These are phyloP conservation scores for Lathyrus sativus DNA, from an alignment of 306 rosid species.

Conservation along the genomic window DNA sequence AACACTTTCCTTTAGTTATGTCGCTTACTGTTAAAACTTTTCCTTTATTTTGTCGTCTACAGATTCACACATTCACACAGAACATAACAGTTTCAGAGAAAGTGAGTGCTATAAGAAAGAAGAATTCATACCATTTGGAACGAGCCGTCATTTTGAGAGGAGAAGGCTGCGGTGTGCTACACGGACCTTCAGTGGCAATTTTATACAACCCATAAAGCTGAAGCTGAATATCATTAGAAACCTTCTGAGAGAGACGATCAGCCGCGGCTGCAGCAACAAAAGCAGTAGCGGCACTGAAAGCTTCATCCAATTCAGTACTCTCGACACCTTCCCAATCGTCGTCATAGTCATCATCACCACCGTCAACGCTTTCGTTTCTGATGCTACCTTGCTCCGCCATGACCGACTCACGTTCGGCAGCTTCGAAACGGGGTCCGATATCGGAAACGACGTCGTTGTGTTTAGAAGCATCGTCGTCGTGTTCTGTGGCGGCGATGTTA, in stretches of 20 bases:
- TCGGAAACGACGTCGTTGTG: slow-evolving; percentile 11
- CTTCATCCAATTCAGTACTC: slow-evolving; percentile 84
- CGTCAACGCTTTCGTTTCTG: slow-evolving; percentile 62
- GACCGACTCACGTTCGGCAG: slow-evolving; percentile 64
- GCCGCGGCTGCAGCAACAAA: slow-evolving; percentile 90
- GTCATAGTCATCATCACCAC: slow-evolving; percentile 41
- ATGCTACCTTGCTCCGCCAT: slow-evolving; percentile 90
- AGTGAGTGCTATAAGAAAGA: background rate
- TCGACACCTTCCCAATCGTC: slow-evolving; percentile 99
- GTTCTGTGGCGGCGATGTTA: slow-evolving; percentile 12
- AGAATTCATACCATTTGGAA: slow-evolving; percentile 75
- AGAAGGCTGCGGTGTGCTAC: slow-evolving; percentile 84
- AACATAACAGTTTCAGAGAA: background rate
- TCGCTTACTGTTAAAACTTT: background rate
- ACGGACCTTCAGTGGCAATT: slow-evolving; percentile 98
- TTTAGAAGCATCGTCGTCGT: background rate
- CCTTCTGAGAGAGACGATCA: slow-evolving; percentile 85
- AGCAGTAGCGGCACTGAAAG: slow-evolving; percentile 89
- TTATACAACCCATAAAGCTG: slow-evolving; percentile 90
- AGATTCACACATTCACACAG: background rate
- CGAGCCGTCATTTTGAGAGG: slow-evolving; percentile 93
- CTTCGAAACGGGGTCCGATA: slow-evolving; percentile 40
- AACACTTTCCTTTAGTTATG: background rate
- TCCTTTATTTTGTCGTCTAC: background rate
- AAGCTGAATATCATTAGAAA: slow-evolving; percentile 70